Evolutionary conservation across 768 basidiomycete genomes (phyloP), one percentile per base, ranked within the genome.

Genomic region (Pleurotus giganteus): DNA sequence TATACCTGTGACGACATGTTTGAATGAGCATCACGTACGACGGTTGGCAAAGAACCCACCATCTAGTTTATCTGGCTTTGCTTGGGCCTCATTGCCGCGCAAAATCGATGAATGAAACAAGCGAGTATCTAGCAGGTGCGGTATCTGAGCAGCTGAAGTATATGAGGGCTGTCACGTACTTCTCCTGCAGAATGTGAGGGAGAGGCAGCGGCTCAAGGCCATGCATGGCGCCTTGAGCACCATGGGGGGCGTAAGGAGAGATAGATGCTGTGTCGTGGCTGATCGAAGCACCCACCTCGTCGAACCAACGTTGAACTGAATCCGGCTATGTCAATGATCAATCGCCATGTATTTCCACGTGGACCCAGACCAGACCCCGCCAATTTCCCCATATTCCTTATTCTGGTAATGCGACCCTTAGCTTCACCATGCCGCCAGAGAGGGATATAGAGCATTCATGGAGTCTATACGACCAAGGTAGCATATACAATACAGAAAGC

Each of bases 1-100:
- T 23, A 70, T 67, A 23, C 77, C 74, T 60, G 71, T 63, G 36
- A 60, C 65, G 26, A 4, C 46, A 15, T 47, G 6, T 27, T 47
- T 7, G 24, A n/a, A 15, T 47, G 21, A 26, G 11, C 26, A 4
- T 47, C 13, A 5, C 26, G 28, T 26, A 2, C 43, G 29, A 24
- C 13, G 28, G 15, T 17, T 15, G 12, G 13, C 29, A 31, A 31
- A 19, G 21, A 12, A 15, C 28, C 2, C n/a, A 47, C 46, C 46
- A 47, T 21, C 46, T 13, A 12, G 46, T 29, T 47, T 47, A 5
- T 47, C 46, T 5, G 46, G 28, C 23, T 27, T 47, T 28, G 29
- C 49, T n/a, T 21, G 8, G 6, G 43, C 19, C 6, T 50, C 49
- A n/a, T 50, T 50, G 29, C 27, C 11, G 19, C 49, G 31, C 19